These are phyloP conservation scores for Aspergillus chevalieri DNA, from an alignment of 2,329 filamentous ascomycete species.

Conservation along the genomic window DNA sequence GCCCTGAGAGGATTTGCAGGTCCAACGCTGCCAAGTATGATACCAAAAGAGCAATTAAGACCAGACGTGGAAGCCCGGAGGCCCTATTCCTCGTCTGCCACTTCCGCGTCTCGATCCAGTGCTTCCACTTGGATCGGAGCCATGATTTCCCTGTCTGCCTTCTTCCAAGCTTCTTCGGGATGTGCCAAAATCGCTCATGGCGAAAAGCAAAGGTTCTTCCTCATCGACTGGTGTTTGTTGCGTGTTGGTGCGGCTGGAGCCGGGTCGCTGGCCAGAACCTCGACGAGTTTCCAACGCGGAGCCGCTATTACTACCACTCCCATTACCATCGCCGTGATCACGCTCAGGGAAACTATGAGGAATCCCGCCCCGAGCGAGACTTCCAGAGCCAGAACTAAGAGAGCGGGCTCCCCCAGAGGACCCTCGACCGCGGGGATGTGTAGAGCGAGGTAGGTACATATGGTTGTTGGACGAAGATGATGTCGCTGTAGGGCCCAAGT, in stretches of 20 bases:
- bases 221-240: slow-evolving; percentile 31
- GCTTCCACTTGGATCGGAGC: slow-evolving; percentile 21
- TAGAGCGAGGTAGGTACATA: slow-evolving; percentile 34
- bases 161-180: slow-evolving; percentile 40
- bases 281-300: slow-evolving; percentile 31
- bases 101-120: slow-evolving; percentile 29
- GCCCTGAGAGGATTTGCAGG: too few species aligned
- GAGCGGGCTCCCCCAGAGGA: slow-evolving; percentile 33
- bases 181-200: slow-evolving; percentile 42
- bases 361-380: slow-evolving; percentile 29
- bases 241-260: slow-evolving; percentile 25
- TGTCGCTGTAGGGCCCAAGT: slow-evolving; percentile 19
- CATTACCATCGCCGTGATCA: slow-evolving; percentile 32
- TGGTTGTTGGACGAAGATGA: slow-evolving; percentile 27
- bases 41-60: slow-evolving; percentile 10
- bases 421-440: slow-evolving; percentile 32
- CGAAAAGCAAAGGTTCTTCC: slow-evolving; percentile 41
- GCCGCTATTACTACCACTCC: slow-evolving; percentile 36
- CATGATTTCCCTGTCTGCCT: slow-evolving; percentile 27
- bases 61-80: slow-evolving; percentile 30
- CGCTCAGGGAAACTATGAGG: slow-evolving; percentile 23
- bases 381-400: slow-evolving; percentile 35
- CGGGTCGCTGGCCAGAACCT: slow-evolving; percentile 28
- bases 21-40: too few species aligned
- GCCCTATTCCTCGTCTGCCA: slow-evolving; percentile 28